phyloP scores from a whole-genome alignment of 2,329 filamentous ascomycete genomes.

The Colletotrichum sp. region DNA sequence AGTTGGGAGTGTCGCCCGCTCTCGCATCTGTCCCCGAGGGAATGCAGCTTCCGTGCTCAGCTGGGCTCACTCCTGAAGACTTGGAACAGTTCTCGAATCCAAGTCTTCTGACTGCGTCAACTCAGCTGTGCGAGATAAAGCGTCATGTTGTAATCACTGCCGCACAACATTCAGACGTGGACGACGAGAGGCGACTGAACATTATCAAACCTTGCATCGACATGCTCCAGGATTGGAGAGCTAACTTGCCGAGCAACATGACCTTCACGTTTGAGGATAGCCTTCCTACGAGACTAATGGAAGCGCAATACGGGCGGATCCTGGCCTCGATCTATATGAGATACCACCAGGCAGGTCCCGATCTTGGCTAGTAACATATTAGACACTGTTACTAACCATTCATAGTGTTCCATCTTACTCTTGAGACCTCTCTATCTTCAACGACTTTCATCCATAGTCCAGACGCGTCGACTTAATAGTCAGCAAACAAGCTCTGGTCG shows the following conservation, averaged over 20 bases:
- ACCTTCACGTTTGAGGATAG: not conserved
- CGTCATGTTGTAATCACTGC: slow-evolving; percentile 6
- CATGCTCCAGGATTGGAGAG: slow-evolving; percentile 9
- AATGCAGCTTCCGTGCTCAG: not conserved
- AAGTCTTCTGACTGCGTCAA: not conserved
- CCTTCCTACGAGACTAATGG: slow-evolving; percentile 5
- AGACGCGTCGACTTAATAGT: not conserved
- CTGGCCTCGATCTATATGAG: slow-evolving; percentile 12
- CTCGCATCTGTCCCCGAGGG: not conserved
- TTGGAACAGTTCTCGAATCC: slow-evolving; percentile 15
- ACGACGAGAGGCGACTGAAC: not conserved
- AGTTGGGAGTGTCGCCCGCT: slow-evolving; percentile 12
- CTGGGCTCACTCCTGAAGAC: not conserved
- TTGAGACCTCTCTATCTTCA: slow-evolving; percentile 20
- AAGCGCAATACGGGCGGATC: not conserved
- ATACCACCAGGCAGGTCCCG: slow-evolving; percentile 8
- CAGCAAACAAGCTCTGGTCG: not conserved
- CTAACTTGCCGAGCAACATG: not conserved
- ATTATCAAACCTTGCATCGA: slow-evolving; percentile 1
- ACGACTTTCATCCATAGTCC: not conserved
- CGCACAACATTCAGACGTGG: not conserved
- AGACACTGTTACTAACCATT: no score
- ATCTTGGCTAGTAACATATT: no score
- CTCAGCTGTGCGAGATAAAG: slow-evolving; percentile 17
- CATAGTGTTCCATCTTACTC: slow-evolving; percentile 18